phyloP scores from a whole-genome alignment of 139 green algal genomes.

The Bryopsis sp. region DNA sequence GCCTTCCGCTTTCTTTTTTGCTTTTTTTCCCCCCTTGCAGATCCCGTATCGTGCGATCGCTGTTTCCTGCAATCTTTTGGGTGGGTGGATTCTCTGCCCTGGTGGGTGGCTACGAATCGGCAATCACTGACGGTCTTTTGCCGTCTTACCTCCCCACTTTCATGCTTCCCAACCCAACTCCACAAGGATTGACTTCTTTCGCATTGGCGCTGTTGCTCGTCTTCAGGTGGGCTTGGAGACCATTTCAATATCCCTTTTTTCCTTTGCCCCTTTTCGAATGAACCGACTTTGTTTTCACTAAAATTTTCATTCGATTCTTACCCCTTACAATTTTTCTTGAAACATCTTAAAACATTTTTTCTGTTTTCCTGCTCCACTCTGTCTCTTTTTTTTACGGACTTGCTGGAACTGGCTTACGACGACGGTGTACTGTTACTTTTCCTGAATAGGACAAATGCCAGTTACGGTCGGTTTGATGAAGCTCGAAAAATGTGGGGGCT shows the following conservation, averaged over 20 bases:
- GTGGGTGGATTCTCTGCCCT: not conserved
- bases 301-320: no score
- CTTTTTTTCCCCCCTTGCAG: no score
- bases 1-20: no score
- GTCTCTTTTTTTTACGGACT: no score
- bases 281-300: no score
- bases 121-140: not conserved
- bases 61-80: constrained; percentile 4
- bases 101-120: not conserved
- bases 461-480: constrained; percentile 23
- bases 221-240: constrained; percentile 29
- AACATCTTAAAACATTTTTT: no score
- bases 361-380: no score
- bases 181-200: constrained; percentile 23
- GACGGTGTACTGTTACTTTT: no score
- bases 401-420: no score
- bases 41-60: not conserved
- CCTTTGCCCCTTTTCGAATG: no score
- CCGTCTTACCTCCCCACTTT: constrained; percentile 2
- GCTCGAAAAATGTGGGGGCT: constrained; percentile 50
- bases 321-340: no score
- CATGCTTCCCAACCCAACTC: not conserved
- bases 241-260: no score
- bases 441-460: not conserved
- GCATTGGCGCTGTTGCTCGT: constrained; percentile 48